Base-by-base conservation (phyloP, 305 asterid genomes). In the Andrographis paniculata region DNA sequence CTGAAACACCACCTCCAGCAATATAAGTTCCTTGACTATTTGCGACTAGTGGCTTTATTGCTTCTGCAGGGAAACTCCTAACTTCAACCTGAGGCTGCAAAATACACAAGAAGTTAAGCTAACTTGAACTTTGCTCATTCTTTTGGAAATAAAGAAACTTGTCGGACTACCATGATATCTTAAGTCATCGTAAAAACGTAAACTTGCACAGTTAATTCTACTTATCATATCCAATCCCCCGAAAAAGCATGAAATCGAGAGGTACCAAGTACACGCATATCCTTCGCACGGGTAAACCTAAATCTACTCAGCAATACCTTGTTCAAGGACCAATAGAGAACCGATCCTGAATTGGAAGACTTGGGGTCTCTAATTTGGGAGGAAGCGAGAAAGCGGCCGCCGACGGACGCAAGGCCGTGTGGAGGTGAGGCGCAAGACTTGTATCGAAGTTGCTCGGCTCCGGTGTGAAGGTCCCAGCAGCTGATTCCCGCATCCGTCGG, bases 301-400 rank as follows among this genome's bases (percentile, higher is more conserved):
- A 40, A 42, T 24, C 27, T 27, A 39, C 40, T 11, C 15, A 15
- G 7, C 0, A 18, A 24, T 61, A 89, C 97, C 95, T 85, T 85
- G 64, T 76, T 82, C 96, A 95, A 85, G 35, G 79, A 73, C 98
- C 96, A 89, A 66, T 82, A 82, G 18, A 78, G 62, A 39, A 86
- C 58, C 50, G 94, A 82, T 1, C 92, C 88, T 30, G 87, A 62
- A 33, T 79, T 43, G 20, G 89, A 62, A 4, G 79, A 64, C 58
- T 80, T 89, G 49, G 82, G 55, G 42, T 75, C 86, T 16, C 87
- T 84, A 56, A 73, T 64, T 69, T 85, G 98, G 54, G 98, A 75
- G 9, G 94, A 79, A n/a, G 86, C 94, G 16, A 89, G 63, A 56
- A 80, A 80, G 55, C 78, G 75, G 64, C 93, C 91, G 38, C 71